These are phyloP conservation scores for Rosa chinensis DNA, from an alignment of 306 rosid species.

Conservation along the genomic window DNA sequence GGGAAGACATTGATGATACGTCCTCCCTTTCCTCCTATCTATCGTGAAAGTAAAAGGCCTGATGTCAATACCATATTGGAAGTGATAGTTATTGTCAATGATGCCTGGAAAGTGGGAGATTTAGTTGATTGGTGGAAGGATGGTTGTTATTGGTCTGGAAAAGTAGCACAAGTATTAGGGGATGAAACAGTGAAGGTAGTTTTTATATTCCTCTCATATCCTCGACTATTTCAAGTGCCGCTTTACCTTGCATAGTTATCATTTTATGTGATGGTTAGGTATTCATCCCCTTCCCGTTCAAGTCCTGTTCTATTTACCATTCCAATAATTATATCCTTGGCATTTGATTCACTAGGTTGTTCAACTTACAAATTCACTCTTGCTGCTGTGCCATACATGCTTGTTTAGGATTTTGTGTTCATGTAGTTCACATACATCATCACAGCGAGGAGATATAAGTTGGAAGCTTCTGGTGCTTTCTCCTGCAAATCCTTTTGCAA, in stretches of 20 bases:
- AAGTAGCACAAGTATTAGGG: conserved; percentile 45
- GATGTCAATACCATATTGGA: conserved; percentile 44
- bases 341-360: not conserved
- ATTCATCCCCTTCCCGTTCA: not conserved
- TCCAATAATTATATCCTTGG: not conserved
- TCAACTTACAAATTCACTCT: not conserved
- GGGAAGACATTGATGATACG: conserved; percentile 53
- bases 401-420: not conserved
- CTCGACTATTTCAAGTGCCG: conserved; percentile 5
- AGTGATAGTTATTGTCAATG: conserved; percentile 42
- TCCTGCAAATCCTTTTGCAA: not conserved
- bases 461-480: not conserved
- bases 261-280: not conserved
- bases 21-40: conserved; percentile 60
- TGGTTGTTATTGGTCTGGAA: conserved; percentile 81
- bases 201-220: conserved; percentile 20
- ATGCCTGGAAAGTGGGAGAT: conserved; percentile 74
- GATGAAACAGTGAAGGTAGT: conserved; percentile 56
- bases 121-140: conserved; percentile 79
- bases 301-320: not conserved
- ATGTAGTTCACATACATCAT: not conserved
- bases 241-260: not conserved
- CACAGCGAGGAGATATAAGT: not conserved
- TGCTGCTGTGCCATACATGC: not conserved
- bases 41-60: conserved; percentile 45